Conservation (phyloP, 139 green algal genomes). For the Picochlorum sp. region DNA sequence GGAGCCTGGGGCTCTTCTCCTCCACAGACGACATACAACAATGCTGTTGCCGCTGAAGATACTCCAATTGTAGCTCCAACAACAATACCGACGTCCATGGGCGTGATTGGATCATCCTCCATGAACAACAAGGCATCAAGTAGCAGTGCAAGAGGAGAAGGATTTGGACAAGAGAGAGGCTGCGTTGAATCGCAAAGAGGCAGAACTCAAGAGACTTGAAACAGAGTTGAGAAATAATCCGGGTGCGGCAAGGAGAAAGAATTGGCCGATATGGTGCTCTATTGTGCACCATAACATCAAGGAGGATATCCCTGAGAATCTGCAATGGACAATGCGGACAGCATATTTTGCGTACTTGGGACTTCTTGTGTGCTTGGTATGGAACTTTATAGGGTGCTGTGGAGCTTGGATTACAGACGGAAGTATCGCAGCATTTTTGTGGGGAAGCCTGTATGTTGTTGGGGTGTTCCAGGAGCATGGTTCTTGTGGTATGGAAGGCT, state of each 20-base stretch:
- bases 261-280: constrained; percentile 50
- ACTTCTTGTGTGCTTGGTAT: constrained; percentile 35
- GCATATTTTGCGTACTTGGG: constrained; percentile 42
- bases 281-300: constrained; percentile 47
- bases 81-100: background rate
- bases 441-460: constrained; percentile 32
- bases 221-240: constrained; percentile 20
- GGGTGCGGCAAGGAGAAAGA: constrained; percentile 34
- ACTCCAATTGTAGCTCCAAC: background rate
- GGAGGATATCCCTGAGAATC: constrained; percentile 32
- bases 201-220: constrained; percentile 33
- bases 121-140: background rate
- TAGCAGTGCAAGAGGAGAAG: constrained; percentile 20
- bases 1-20: background rate
- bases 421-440: constrained; percentile 30
- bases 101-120: background rate
- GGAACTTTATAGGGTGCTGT: constrained; percentile 34
- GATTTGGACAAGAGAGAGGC: constrained; percentile 39
- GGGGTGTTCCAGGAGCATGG: constrained; percentile 37
- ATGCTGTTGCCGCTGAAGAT: background rate
- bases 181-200: constrained; percentile 27
- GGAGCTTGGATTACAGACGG: constrained; percentile 20
- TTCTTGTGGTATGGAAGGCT: constrained; percentile 45
- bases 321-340: constrained; percentile 26
- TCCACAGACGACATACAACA: background rate